These are phyloP conservation scores for Coemansia sp. DNA, from an alignment of 192 early-diverging fungal species.

Conservation along the genomic window DNA sequence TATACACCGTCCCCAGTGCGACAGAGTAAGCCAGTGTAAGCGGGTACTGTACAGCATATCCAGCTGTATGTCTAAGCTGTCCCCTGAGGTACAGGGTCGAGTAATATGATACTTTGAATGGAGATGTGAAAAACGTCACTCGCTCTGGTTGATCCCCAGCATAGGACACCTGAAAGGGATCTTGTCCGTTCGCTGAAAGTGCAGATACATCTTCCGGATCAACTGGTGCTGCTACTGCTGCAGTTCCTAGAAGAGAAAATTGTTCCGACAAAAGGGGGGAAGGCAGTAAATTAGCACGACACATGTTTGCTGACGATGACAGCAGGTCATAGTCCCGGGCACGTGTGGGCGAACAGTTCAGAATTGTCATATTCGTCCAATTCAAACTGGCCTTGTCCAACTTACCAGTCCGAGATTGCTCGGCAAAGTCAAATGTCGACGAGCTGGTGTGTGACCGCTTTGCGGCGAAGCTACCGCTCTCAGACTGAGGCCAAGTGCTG, in stretches of 20 bases:
- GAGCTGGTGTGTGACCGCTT: neutral
- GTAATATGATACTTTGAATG: slow-evolving; percentile 55
- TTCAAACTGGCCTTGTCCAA: neutral
- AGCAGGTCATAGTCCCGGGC: neutral
- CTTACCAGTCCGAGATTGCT: slow-evolving; percentile 9
- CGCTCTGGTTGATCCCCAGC: slow-evolving; percentile 17
- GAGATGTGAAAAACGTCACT: slow-evolving; percentile 45
- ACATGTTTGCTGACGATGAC: neutral
- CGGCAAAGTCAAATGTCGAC: neutral
- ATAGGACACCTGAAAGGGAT: neutral
- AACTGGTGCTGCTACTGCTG: neutral
- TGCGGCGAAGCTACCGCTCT: neutral
- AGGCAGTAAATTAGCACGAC: neutral
- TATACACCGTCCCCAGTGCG: slow-evolving; percentile 36
- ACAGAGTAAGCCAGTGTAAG: slow-evolving; percentile 37
- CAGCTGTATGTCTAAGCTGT: slow-evolving; percentile 18
- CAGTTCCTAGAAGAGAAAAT: neutral
- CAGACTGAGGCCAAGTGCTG: slow-evolving; percentile 12
- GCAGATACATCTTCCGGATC: neutral
- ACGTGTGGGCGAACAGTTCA: neutral
- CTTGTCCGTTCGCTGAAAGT: neutral
- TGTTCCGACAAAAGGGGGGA: neutral
- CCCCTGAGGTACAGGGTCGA: slow-evolving; percentile 40
- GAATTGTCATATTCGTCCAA: neutral
- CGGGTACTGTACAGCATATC: slow-evolving; percentile 43